Percentiles rank a stretch among this genome's conserved stretches.
These are phyloP conservation scores for Nematodospora anomalae DNA, from an alignment of 1,139 yeast genomes.

Conservation along the genomic window DNA sequence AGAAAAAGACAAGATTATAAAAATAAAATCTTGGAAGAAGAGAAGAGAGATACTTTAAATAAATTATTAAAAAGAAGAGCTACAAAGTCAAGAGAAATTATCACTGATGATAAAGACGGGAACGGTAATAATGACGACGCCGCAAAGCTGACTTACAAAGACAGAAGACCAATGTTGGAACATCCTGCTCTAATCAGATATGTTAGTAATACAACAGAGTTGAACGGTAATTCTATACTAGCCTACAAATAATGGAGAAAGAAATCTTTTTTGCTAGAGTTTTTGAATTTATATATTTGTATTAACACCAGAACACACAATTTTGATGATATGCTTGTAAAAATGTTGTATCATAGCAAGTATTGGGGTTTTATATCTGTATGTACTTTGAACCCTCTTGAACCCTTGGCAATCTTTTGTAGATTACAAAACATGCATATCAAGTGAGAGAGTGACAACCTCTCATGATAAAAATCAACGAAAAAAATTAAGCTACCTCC, in stretches of 20 bases:
- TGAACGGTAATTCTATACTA: constrained; percentile 23
- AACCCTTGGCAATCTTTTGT: no score
- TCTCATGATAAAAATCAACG: background rate
- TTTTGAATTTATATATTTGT: background rate
- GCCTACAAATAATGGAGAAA: constrained; percentile 17
- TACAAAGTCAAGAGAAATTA: constrained; percentile 52
- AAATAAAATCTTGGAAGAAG: constrained; percentile 84
- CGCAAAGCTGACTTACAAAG: constrained; percentile 26
- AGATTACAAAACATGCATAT: no score
- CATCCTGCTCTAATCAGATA: constrained; percentile 36
- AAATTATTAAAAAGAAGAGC: constrained; percentile 84
- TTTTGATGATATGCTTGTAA: background rate
- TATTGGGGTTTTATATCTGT: no score
- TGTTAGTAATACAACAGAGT: constrained; percentile 21
- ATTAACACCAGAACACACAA: no score
- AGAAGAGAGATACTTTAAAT: constrained; percentile 86
- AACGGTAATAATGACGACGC: constrained; percentile 36
- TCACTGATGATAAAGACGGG: constrained; percentile 30
- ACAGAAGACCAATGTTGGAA: constrained; percentile 35
- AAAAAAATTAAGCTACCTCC: background rate
- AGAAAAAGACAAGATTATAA: constrained; percentile 84
- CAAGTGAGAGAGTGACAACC: no score
- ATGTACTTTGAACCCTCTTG: no score
- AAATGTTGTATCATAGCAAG: no score
- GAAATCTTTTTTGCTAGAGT: background rate